These are phyloP conservation scores for Saccharomycopsis hybrid DNA, from an alignment of 1,139 yeast genomes.

Conservation along the genomic window DNA sequence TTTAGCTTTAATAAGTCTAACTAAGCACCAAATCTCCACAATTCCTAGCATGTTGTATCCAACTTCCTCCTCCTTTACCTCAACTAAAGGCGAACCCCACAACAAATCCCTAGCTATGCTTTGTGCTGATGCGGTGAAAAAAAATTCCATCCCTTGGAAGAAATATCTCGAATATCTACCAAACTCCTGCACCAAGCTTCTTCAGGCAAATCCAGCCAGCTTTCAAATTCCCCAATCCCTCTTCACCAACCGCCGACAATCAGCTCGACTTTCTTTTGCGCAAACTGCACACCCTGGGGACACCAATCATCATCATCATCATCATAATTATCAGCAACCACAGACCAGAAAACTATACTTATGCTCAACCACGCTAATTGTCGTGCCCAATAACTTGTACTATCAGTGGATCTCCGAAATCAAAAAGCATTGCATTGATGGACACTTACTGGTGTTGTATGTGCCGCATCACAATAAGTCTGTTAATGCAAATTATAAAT, in stretches of 20 bases:
- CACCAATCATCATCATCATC: too few relatives aligned
- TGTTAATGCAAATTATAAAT: slow-evolving; percentile 15
- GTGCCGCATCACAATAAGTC: slow-evolving; percentile 22
- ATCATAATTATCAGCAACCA: background rate
- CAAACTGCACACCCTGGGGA: too few relatives aligned
- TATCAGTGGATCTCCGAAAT: slow-evolving; percentile 62
- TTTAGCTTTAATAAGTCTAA: slow-evolving; percentile 49
- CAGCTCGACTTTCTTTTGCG: slow-evolving; percentile 2
- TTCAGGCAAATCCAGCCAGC: slow-evolving; percentile 38
- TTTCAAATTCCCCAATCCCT: slow-evolving; percentile 32
- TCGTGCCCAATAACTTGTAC: slow-evolving; percentile 61
- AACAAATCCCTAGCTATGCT: slow-evolving; percentile 32
- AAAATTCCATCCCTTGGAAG: slow-evolving; percentile 54
- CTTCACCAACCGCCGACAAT: slow-evolving; percentile 21
- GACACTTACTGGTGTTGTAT: slow-evolving; percentile 33
- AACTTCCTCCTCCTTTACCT: background rate
- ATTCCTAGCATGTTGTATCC: slow-evolving; percentile 31
- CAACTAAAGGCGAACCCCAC: too few relatives aligned
- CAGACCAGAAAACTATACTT: slow-evolving; percentile 31
- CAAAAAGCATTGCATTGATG: slow-evolving; percentile 43
- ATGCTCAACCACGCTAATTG: slow-evolving; percentile 50
- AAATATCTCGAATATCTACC: slow-evolving; percentile 41
- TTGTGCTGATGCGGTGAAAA: slow-evolving; percentile 39
- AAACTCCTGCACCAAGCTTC: slow-evolving; percentile 32
- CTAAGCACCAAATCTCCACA: slow-evolving; percentile 45